These are phyloP conservation scores for Pichia deserticola DNA, from an alignment of 805 yeast species.

Conservation along the genomic window DNA sequence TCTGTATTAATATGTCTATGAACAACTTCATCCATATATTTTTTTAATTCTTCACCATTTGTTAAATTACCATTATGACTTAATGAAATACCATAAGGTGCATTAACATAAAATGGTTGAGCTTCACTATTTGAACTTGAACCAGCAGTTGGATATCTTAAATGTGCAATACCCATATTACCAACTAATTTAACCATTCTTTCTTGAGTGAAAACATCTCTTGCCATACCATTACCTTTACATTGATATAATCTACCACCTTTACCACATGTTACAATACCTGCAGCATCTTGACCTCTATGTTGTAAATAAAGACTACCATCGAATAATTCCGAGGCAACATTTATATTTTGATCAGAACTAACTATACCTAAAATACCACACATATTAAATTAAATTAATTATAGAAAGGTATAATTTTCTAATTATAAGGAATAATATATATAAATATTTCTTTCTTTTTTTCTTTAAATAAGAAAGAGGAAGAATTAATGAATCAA, in stretches of 20 bases:
- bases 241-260: constrained; percentile 94
- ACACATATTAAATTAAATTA: constrained; percentile 52
- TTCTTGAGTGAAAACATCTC: constrained; percentile 86
- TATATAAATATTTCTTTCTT: too few species aligned
- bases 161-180: constrained; percentile 90
- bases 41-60: constrained; percentile 68
- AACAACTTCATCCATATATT: constrained; percentile 83
- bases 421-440: too few species aligned
- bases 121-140: constrained; percentile 94
- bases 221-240: constrained; percentile 98
- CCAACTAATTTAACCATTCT: constrained; percentile 80
- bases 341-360: constrained; percentile 64
- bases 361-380: constrained; percentile 86
- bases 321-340: constrained; percentile 86
- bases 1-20: constrained; percentile 98
- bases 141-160: constrained; percentile 97
- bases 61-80: constrained; percentile 95
- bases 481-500: background rate
- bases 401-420: too few species aligned
- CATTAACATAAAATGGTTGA: constrained; percentile 95
- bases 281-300: constrained; percentile 99
- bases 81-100: constrained; percentile 88
- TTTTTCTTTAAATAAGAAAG: too few species aligned
- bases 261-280: constrained; percentile 91
- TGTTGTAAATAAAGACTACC: constrained; percentile 92